Base-by-base conservation (phyloP, 306 rosid genomes). In the Cyclanthera cordifolia region DNA sequence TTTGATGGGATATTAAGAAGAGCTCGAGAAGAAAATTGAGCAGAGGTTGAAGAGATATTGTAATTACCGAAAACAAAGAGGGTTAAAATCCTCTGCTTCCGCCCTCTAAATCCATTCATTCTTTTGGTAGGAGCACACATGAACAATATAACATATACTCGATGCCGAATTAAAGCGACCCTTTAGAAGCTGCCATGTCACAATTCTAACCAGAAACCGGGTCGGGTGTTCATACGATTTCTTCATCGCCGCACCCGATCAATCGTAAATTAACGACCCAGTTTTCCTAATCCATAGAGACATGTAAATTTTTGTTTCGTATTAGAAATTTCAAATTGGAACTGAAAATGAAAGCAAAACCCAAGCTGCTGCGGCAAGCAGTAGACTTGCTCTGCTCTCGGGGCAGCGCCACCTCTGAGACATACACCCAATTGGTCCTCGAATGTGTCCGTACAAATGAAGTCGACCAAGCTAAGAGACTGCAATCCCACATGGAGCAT, bases 401-500 rank as follows among this genome's bases (percentile, higher is more conserved):
- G 30, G 85, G 88, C 65, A 74, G 77, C 70, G 84, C 81, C 23
- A 67, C 87, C 55, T 66, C 82, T 0, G 84, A 80, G 67, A 74
- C 84, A 52, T 88, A 88, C 77, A 88, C 90, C 16, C 82, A 79
- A 32, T 82, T 85, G 23, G 74, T 83, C 34, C 86, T 88, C 69
- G 79, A 80, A 28, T 88, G 95, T 67, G 85, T 78, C 74, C 87
- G 78, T 57, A 72, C 85, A 57, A 82, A 74, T 51, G 85, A 84
- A 60, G 76, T 82, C 57, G 52, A 59, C 48, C 87, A 84, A 77
- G 89, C 85, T 39, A 85, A 81, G 85, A 79, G 86, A 74, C 53
- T 85, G 73, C 85, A 85, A 53, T 81, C 85, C 53, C 91, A 85
- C 83, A 88, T 88, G 87, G 86, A 83, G 13, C 74, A 60, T 73